Conservation (phyloP, 2,329 filamentous ascomycete genomes). For the Thyridium curvatum region DNA sequence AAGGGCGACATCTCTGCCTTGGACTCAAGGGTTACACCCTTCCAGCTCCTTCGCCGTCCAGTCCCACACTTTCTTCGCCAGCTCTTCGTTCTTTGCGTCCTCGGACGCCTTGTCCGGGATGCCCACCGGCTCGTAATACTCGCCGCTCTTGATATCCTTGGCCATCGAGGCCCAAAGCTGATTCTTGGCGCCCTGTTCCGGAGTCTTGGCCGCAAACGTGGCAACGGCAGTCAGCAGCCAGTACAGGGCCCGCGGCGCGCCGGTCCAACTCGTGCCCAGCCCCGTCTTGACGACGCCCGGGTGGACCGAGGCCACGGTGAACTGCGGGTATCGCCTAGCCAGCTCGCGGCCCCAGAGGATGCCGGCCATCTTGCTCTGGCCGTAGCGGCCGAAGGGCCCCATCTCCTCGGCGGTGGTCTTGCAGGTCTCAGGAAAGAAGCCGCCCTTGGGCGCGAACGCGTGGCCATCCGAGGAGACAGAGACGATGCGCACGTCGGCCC, state of each 20-base stretch:
- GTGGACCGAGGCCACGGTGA: constrained; percentile 22
- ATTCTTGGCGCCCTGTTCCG: constrained; percentile 26
- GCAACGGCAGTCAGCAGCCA: background rate
- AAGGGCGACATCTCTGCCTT: no score
- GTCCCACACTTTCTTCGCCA: constrained; percentile 28
- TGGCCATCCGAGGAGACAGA: constrained; percentile 12
- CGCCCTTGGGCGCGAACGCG: background rate
- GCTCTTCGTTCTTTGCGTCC: constrained; percentile 15
- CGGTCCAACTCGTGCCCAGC: background rate
- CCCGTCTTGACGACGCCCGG: constrained; percentile 19
- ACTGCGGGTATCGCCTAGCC: constrained; percentile 32
- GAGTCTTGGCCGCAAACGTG: background rate
- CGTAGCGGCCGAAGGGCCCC: constrained; percentile 28
- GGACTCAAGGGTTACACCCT: constrained; percentile 1
- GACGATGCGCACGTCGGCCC: constrained; percentile 17
- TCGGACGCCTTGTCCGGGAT: constrained; percentile 12
- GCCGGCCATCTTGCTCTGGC: constrained; percentile 43
- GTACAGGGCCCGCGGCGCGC: background rate
- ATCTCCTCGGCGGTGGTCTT: no score
- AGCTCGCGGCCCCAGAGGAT: constrained; percentile 38
- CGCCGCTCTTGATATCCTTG: constrained; percentile 20
- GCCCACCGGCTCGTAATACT: constrained; percentile 27
- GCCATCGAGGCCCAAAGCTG: constrained; percentile 36
- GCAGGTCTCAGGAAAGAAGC: background rate
- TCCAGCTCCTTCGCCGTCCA: constrained; percentile 24